Conservation (phyloP, 2,329 filamentous ascomycete species). For the Magnaporthiopsis poae region DNA sequence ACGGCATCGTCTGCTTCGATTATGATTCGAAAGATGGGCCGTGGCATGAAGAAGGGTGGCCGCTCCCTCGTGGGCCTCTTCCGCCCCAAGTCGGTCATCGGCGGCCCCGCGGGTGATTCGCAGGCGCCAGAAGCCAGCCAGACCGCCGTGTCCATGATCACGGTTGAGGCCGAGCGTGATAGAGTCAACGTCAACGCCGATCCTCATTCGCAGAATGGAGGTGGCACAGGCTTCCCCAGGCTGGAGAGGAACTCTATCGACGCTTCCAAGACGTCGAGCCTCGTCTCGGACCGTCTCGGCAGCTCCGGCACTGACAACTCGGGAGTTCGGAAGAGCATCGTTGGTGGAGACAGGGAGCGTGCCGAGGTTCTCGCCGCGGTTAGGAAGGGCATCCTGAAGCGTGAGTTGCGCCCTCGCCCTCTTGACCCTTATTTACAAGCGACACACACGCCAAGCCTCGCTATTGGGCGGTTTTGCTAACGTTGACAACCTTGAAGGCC, state of each 20-base stretch:
- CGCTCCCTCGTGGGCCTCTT: slow-evolving; percentile 89
- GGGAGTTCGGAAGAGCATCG: slow-evolving; percentile 69
- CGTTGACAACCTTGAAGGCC: slow-evolving; percentile 35
- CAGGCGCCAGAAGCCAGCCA: slow-evolving; percentile 55
- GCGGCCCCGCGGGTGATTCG: slow-evolving; percentile 61
- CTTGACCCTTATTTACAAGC: slow-evolving; percentile 10
- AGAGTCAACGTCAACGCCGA: slow-evolving; percentile 67
- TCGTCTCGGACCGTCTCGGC: slow-evolving; percentile 39
- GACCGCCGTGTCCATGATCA: slow-evolving; percentile 89
- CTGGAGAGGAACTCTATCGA: slow-evolving; percentile 76
- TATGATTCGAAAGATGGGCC: slow-evolving; percentile 97
- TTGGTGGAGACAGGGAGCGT: slow-evolving; percentile 80
- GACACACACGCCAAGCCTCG: not conserved
- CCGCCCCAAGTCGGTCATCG: slow-evolving; percentile 82
- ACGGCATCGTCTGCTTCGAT: slow-evolving; percentile 82
- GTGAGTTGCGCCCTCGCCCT: slow-evolving; percentile 36
- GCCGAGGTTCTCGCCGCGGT: slow-evolving; percentile 86
- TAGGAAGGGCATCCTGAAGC: slow-evolving; percentile 91
- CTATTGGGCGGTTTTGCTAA: not conserved
- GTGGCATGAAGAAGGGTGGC: slow-evolving; percentile 90
- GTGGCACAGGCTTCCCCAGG: slow-evolving; percentile 73
- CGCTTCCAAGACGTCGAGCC: slow-evolving; percentile 38
- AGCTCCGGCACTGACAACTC: slow-evolving; percentile 53
- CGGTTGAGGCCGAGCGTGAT: slow-evolving; percentile 84
- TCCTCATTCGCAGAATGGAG: slow-evolving; percentile 55